Evolutionary conservation across 78 protist species (phyloP).

Genomic region (Dictyostelium purpureum): DNA sequence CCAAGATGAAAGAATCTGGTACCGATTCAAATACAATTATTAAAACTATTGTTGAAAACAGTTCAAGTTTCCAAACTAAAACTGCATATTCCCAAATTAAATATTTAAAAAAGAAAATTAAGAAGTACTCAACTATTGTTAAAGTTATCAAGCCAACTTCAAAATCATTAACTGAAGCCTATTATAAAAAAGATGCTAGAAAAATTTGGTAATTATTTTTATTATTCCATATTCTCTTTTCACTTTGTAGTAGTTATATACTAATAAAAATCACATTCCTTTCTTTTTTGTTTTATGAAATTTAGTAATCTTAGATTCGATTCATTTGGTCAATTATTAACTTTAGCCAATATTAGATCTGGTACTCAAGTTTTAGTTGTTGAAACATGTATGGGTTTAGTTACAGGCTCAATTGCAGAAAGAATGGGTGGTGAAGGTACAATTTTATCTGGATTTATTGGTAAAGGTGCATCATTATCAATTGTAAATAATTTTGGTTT

Average conservation of each 20-base stretch:
- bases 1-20: constrained; percentile 39
- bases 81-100: constrained; percentile 64
- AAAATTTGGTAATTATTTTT: constrained; percentile 52
- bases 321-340: constrained; percentile 67
- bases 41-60: constrained; percentile 69
- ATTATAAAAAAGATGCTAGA: constrained; percentile 56
- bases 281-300: not conserved
- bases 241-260: not conserved
- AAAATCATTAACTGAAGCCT: constrained; percentile 32
- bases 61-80: constrained; percentile 52
- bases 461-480: constrained; percentile 57
- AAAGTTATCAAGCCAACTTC: constrained; percentile 43
- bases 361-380: constrained; percentile 30
- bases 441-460: constrained; percentile 35
- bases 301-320: constrained; percentile 70
- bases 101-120: constrained; percentile 69
- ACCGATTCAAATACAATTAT: constrained; percentile 37
- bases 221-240: not conserved
- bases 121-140: constrained; percentile 47
- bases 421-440: constrained; percentile 65
- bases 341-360: constrained; percentile 53
- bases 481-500: constrained; percentile 67
- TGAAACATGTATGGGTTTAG: constrained; percentile 62
- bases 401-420: constrained; percentile 71
- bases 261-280: too few relatives aligned